phyloP scores from a whole-genome alignment of 805 yeast genomes.

The Ogataea parapolymorpha region DNA sequence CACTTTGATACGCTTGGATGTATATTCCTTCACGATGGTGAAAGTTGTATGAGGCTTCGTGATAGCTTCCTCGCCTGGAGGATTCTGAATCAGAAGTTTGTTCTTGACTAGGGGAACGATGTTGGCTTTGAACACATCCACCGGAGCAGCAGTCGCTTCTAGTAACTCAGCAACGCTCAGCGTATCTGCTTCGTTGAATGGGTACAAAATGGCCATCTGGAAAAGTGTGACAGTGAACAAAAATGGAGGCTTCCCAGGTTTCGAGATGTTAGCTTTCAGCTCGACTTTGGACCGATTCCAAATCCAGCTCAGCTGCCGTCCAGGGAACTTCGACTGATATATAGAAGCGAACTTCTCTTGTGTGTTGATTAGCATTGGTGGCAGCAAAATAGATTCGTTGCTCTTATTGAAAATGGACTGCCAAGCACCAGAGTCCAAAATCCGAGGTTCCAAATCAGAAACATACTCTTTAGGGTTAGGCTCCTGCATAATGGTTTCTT shows the following conservation, averaged over 20 bases:
- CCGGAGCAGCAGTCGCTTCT: slow-evolving; percentile 65
- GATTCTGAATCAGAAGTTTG: slow-evolving; percentile 65
- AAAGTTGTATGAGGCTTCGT: slow-evolving; percentile 54
- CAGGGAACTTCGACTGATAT: slow-evolving; percentile 74
- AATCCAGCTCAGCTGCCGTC: slow-evolving; percentile 90
- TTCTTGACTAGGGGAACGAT: slow-evolving; percentile 76
- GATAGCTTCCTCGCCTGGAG: slow-evolving; percentile 55
- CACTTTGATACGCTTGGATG: slow-evolving; percentile 77
- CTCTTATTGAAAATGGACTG: slow-evolving; percentile 28
- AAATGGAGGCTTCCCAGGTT: slow-evolving; percentile 78
- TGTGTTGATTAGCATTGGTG: slow-evolving; percentile 61
- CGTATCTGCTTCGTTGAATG: slow-evolving; percentile 70
- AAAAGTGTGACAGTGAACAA: slow-evolving; percentile 76
- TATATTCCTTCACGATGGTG: slow-evolving; percentile 76
- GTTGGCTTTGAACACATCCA: slow-evolving; percentile 67
- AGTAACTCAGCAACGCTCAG: slow-evolving; percentile 58
- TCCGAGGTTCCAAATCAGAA: slow-evolving; percentile 32
- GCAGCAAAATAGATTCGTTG: slow-evolving; percentile 53
- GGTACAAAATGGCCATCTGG: slow-evolving; percentile 81
- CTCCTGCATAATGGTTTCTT: slow-evolving; percentile 22
- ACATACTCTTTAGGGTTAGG: slow-evolving; percentile 21
- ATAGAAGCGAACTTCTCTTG: slow-evolving; percentile 64
- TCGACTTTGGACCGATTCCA: slow-evolving; percentile 96
- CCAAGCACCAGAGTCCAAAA: slow-evolving; percentile 33
- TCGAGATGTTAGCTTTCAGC: slow-evolving; percentile 77